These are phyloP conservation scores for Salix suchowensis DNA, from an alignment of 345 rosid genomes.

Conservation along the genomic window DNA sequence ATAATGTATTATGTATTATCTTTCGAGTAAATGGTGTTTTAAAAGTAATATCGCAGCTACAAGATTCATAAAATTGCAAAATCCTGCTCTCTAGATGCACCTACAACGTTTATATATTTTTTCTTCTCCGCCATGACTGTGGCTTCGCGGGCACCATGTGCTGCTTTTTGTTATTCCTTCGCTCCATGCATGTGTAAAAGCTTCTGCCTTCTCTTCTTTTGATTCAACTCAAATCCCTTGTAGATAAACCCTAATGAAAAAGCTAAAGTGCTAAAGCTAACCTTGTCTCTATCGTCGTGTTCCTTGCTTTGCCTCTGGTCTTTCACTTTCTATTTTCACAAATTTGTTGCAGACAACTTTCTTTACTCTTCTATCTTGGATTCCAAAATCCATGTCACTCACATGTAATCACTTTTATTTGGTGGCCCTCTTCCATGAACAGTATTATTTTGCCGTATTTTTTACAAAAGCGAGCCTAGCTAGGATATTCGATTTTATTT, in stretches of 20 bases:
- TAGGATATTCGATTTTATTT: slow-evolving; percentile 36
- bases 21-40: neutral
- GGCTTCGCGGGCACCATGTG: slow-evolving; percentile 21
- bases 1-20: neutral
- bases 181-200: slow-evolving; percentile 25
- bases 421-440: slow-evolving; percentile 18
- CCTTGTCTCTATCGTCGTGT: slow-evolving; percentile 37
- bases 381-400: slow-evolving; percentile 38
- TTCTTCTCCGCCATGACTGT: neutral
- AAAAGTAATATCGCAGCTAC: neutral
- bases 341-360: slow-evolving; percentile 9
- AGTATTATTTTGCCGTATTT: slow-evolving; percentile 10
- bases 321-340: slow-evolving; percentile 31
- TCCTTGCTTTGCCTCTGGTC: slow-evolving; percentile 50
- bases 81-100: neutral
- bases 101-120: neutral
- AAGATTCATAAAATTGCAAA: neutral
- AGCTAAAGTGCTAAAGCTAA: slow-evolving; percentile 39
- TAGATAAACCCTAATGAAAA: slow-evolving; percentile 23
- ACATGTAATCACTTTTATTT: slow-evolving; percentile 41
- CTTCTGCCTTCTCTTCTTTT: slow-evolving; percentile 31
- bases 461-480: slow-evolving; percentile 26
- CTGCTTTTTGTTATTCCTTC: slow-evolving; percentile 24
- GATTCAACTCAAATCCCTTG: slow-evolving; percentile 20
- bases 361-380: slow-evolving; percentile 22